Conservation (phyloP, 2,329 filamentous ascomycete genomes). For the Albophoma yamanashiensis region DNA sequence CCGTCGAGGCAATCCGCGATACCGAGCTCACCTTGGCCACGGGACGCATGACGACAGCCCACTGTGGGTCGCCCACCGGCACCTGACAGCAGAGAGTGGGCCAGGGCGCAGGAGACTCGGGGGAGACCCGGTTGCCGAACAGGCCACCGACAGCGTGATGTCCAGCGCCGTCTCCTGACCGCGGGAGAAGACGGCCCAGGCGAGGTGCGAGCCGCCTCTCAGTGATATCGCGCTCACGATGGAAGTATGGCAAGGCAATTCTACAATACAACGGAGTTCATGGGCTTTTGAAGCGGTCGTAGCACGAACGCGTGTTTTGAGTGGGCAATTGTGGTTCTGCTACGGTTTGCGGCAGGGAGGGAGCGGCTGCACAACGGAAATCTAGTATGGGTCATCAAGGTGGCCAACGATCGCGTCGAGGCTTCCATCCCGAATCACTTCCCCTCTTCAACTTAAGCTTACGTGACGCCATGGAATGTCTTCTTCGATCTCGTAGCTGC, state of each 20-base stretch:
- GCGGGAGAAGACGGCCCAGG: not conserved
- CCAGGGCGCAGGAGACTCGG: not conserved
- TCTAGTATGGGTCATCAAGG: not conserved
- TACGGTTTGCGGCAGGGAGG: no score
- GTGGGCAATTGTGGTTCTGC: no score
- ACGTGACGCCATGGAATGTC: not conserved
- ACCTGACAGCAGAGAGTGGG: constrained; percentile 8
- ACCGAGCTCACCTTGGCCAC: constrained; percentile 3
- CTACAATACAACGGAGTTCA: no score
- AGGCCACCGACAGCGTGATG: constrained; percentile 1
- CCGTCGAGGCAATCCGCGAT: not conserved
- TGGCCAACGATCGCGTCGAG: not conserved
- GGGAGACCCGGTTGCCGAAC: constrained; percentile 2
- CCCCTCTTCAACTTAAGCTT: not conserved
- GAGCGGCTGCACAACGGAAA: not conserved
- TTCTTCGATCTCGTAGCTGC: not conserved
- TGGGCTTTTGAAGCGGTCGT: not conserved
- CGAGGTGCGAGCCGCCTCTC: not conserved
- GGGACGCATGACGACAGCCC: constrained; percentile 5
- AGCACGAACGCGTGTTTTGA: not conserved
- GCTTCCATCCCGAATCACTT: not conserved
- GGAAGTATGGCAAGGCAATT: no score
- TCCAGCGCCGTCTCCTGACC: not conserved
- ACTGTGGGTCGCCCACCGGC: constrained; percentile 6
- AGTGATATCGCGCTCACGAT: not conserved